Evolutionary conservation across 2,329 filamentous ascomycete species (phyloP).

Genomic region (Colletotrichum musae): DNA sequence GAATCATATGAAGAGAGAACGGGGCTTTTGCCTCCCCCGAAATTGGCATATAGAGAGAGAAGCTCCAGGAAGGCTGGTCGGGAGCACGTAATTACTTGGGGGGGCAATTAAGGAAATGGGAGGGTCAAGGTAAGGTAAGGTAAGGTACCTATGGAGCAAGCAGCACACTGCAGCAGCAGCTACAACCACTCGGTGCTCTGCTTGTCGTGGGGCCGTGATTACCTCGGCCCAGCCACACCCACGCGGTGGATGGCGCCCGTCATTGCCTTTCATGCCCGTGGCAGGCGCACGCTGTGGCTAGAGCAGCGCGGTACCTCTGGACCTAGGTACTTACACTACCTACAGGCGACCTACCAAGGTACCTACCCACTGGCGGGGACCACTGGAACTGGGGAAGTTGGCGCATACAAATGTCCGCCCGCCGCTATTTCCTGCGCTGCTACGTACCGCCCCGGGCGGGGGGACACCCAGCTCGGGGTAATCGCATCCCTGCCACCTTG

Average conservation of each 20-base stretch:
- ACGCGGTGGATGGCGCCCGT: background rate
- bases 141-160: background rate
- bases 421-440: background rate
- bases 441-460: conserved; percentile 3
- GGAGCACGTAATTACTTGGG: conserved; percentile 25
- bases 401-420: background rate
- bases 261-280: conserved; percentile 7
- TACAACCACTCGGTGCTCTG: background rate
- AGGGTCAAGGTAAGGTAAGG: background rate
- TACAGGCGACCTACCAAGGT: background rate
- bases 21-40: conserved; percentile 6
- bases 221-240: conserved; percentile 41
- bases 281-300: conserved; percentile 8
- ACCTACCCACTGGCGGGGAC: background rate
- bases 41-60: conserved; percentile 23
- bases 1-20: conserved; percentile 24
- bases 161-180: background rate
- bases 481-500: conserved; percentile 25
- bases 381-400: background rate
- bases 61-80: conserved; percentile 38
- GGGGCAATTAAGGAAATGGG: conserved; percentile 12
- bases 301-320: too few relatives aligned
- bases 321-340: background rate
- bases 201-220: conserved; percentile 36
- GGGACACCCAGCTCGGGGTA: conserved; percentile 32